These are phyloP conservation scores for Globisporangium echinulatum DNA, from an alignment of 352 stramenopile species.

Conservation along the genomic window DNA sequence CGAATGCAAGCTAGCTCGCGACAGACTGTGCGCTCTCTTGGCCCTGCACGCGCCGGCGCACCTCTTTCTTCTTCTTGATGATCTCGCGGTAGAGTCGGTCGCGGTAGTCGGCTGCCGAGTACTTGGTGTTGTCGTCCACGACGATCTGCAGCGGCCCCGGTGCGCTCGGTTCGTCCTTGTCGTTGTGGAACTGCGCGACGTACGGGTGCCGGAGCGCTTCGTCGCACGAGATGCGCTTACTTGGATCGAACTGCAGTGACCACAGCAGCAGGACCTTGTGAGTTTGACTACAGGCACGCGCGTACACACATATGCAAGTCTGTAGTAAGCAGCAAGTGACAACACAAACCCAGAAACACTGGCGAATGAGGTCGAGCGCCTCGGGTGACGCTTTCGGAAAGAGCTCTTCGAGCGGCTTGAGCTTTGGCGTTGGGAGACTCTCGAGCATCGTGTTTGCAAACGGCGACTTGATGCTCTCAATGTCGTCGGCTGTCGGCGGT, in stretches of 20 bases:
- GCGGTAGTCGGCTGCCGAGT: constrained; percentile 90
- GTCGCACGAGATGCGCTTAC: constrained; percentile 82
- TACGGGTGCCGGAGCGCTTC: constrained; percentile 91
- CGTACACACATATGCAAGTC: too few relatives aligned
- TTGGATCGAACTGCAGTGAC: constrained; percentile 83
- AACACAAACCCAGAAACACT: constrained; percentile 72
- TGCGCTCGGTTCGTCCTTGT: constrained; percentile 88
- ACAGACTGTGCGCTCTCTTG: constrained; percentile 7
- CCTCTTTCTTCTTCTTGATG: constrained; percentile 91
- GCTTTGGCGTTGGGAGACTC: constrained; percentile 72
- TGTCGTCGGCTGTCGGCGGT: constrained; percentile 81
- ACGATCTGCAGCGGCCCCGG: constrained; percentile 74
- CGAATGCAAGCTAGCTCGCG: neutral
- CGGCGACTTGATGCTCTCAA: constrained; percentile 89
- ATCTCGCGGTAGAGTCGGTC: constrained; percentile 92
- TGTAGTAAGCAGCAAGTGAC: neutral
- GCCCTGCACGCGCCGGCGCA: constrained; percentile 46
- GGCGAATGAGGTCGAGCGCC: constrained; percentile 86
- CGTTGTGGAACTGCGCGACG: constrained; percentile 93
- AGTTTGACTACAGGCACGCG: neutral
- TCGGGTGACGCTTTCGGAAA: constrained; percentile 85
- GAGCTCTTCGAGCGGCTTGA: constrained; percentile 76
- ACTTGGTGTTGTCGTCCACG: constrained; percentile 94
- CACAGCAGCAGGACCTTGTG: constrained; percentile 1
- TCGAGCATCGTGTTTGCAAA: constrained; percentile 94